Conservation (phyloP, 768 basidiomycete genomes). For the Gelatoporia subvermispora region DNA sequence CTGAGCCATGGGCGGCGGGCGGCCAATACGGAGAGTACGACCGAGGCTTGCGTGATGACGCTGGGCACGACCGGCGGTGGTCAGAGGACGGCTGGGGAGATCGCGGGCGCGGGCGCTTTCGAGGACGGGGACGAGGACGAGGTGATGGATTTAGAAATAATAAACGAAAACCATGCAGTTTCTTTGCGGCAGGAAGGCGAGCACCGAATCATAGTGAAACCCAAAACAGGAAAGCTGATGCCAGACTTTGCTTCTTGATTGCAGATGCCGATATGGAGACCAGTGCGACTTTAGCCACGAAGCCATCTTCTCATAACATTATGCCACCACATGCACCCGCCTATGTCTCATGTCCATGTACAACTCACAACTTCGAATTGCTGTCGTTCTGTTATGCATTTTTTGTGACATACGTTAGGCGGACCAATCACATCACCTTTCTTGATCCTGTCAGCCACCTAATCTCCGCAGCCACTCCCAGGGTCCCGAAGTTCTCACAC, state of each 20-base stretch:
- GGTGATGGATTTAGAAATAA: slow-evolving; percentile 68
- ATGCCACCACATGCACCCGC: not conserved
- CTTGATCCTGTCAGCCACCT: too few relatives aligned
- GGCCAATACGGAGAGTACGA: slow-evolving; percentile 18
- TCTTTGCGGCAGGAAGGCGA: slow-evolving; percentile 91
- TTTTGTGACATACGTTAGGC: too few relatives aligned
- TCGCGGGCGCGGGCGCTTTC: slow-evolving; percentile 41
- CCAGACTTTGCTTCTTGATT: slow-evolving; percentile 38
- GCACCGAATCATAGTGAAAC: slow-evolving; percentile 44
- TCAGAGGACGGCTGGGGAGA: slow-evolving; percentile 49
- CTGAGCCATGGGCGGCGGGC: slow-evolving; percentile 15
- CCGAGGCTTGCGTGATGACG: slow-evolving; percentile 16
- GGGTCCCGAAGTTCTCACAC: too few relatives aligned
- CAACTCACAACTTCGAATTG: too few relatives aligned
- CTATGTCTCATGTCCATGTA: not conserved
- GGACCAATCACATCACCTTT: too few relatives aligned
- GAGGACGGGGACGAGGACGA: slow-evolving; percentile 55
- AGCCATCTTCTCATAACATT: slow-evolving; percentile 17
- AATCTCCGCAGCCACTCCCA: too few relatives aligned
- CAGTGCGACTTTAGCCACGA: slow-evolving; percentile 84
- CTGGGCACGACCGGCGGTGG: slow-evolving; percentile 19
- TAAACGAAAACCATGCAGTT: slow-evolving; percentile 88
- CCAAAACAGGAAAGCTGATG: slow-evolving; percentile 33
- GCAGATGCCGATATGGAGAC: slow-evolving; percentile 87
- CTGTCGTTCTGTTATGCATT: too few relatives aligned